Percentiles rank a stretch among this genome's conserved stretches.
These are phyloP conservation scores for Myxozyma melibiosi DNA, from an alignment of 805 yeast species.

Conservation along the genomic window DNA sequence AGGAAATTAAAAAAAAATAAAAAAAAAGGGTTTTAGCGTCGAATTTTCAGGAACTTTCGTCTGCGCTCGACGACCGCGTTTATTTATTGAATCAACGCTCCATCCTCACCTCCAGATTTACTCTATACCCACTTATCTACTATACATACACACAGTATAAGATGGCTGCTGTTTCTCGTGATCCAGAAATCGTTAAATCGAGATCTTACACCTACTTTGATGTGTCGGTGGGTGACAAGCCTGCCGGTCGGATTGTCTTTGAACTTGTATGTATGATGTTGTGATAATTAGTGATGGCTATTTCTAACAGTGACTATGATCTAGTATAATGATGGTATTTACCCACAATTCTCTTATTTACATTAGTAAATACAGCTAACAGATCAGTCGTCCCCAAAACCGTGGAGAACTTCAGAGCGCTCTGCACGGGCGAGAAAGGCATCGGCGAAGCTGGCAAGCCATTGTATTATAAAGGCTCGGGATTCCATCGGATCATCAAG, in stretches of 20 bases:
- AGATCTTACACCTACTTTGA: slow-evolving; percentile 73
- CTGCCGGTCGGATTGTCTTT: slow-evolving; percentile 76
- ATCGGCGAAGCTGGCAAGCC: slow-evolving; percentile 62
- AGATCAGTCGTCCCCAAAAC: slow-evolving; percentile 89
- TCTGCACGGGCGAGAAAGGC: slow-evolving; percentile 89
- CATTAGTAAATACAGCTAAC: slow-evolving; percentile 84
- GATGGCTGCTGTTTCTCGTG: slow-evolving; percentile 6
- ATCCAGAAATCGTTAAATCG: slow-evolving; percentile 1
- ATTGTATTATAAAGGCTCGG: slow-evolving; percentile 65
- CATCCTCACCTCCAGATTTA: too few relatives aligned
- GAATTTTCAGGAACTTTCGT: slow-evolving; percentile 17
- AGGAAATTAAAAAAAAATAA: too few relatives aligned
- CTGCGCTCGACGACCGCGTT: background rate
- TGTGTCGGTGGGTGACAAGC: slow-evolving; percentile 67
- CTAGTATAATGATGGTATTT: slow-evolving; percentile 21
- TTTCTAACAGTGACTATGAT: background rate
- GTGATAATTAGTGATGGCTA: background rate
- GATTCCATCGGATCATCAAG: slow-evolving; percentile 87
- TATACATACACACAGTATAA: too few relatives aligned
- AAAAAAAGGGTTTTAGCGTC: background rate
- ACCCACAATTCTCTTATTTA: slow-evolving; percentile 38
- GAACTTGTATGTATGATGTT: slow-evolving; percentile 52
- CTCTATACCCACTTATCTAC: too few relatives aligned
- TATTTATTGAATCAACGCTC: too few relatives aligned
- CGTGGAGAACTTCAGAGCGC: slow-evolving; percentile 81